Evolutionary conservation across 2,329 filamentous ascomycete species (phyloP), one percentile per base, ranked within the genome.

Genomic region (Hypoxylon sp.): DNA sequence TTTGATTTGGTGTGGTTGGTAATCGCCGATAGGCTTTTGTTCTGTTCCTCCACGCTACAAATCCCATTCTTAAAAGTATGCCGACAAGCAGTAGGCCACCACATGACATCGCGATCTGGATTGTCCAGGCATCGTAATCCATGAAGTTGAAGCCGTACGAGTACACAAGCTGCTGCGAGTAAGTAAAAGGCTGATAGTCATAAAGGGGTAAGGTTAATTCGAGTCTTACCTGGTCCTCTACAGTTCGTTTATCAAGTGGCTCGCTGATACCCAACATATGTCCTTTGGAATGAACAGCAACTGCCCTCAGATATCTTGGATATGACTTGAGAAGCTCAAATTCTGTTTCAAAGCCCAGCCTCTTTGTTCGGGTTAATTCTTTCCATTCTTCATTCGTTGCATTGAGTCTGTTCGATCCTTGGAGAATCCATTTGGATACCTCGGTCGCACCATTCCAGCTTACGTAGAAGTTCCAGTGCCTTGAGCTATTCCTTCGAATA

Each of bases 371-470:
- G 14, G 51, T 59, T 4, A 70, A 33, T 17, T 63, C 61, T 39
- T 57, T 47, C 68, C 72, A 72, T n/a, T 58, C n/a, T 11, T 67
- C 60, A 11, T 71, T 65, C 4, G 76, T 76, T 13, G 75, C 77
- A 6, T 75, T 73, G 17, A 74, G 64, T 26, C 65, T 73, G 10
- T 74, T 64, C 2, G 77, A 72, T 14, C 78, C 80, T 68, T 81
- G 81, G 39, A 84, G 80, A 35, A 78, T 78, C 83, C 83, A 80
- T 17, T 44, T 55, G 14, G 66, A 63, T 11, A 78, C 71, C 59
- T 79, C 77, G 14, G 78, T 80, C 35, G 76, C 77, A 3, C 78
- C 78, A 56, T 80, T 79, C 78, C 78, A 80, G 37, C 80, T 83
- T 10, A 81, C 80, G 70, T 80, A 84, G 39, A 81, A 76, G 33